Evolutionary conservation across 2,329 filamentous ascomycete genomes (phyloP).

Genomic region (Corniculantispora saksenae): DNA sequence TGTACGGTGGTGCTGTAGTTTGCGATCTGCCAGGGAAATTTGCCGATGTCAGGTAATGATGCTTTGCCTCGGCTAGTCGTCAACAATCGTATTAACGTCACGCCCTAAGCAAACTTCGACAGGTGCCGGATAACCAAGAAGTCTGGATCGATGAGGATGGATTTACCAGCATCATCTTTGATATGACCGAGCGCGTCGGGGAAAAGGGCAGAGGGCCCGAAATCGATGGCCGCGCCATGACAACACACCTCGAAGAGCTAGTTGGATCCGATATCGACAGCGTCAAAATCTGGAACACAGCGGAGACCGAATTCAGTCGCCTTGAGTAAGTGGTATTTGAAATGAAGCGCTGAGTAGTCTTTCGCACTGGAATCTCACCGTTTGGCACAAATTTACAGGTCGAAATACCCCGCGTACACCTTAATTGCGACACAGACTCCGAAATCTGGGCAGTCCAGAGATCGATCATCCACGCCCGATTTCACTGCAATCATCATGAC

Average conservation of each 20-base stretch:
- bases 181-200: slow-evolving; percentile 82
- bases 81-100: neutral
- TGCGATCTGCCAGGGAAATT: slow-evolving; percentile 68
- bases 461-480: slow-evolving; percentile 47
- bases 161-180: slow-evolving; percentile 85
- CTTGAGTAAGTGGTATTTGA: slow-evolving; percentile 47
- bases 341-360: neutral
- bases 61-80: neutral
- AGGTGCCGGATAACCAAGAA: slow-evolving; percentile 87
- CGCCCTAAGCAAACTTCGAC: slow-evolving; percentile 63
- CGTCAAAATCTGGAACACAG: slow-evolving; percentile 67
- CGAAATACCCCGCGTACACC: slow-evolving; percentile 62
- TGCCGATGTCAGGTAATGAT: slow-evolving; percentile 68
- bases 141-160: slow-evolving; percentile 83
- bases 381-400: slow-evolving; percentile 33
- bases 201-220: slow-evolving; percentile 53
- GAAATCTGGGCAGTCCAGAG: slow-evolving; percentile 35
- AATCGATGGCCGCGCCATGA: slow-evolving; percentile 69
- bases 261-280: slow-evolving; percentile 64
- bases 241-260: slow-evolving; percentile 68
- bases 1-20: slow-evolving; percentile 73
- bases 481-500: slow-evolving; percentile 78
- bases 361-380: neutral
- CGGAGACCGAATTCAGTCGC: slow-evolving; percentile 58
- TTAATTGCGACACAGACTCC: slow-evolving; percentile 66